Evolutionary conservation across 768 basidiomycete genomes (phyloP).

Genomic region (Mycena olivaceomarginata): DNA sequence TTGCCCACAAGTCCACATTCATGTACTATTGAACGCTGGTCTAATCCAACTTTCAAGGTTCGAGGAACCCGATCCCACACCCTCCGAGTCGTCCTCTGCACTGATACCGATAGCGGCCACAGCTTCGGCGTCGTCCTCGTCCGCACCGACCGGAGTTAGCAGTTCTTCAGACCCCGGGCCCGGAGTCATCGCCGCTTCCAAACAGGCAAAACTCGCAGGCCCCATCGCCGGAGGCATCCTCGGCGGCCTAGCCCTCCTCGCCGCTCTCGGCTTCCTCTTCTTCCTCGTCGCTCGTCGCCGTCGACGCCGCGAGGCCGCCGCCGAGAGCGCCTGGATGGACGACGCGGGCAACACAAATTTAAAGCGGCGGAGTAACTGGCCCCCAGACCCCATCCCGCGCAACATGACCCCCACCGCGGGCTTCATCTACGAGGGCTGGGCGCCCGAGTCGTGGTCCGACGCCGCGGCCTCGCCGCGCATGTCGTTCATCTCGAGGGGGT

Average conservation of each 20-base stretch:
- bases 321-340: neutral
- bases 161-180: neutral
- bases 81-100: neutral
- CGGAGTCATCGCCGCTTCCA: neutral
- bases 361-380: neutral
- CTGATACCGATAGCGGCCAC: neutral
- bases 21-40: neutral
- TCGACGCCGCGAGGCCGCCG: neutral
- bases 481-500: neutral
- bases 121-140: neutral
- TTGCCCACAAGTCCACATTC: neutral
- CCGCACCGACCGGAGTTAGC: neutral
- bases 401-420: neutral
- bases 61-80: neutral
- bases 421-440: neutral
- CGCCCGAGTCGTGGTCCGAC: neutral
- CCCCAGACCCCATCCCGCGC: neutral
- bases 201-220: neutral
- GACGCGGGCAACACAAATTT: too few species aligned
- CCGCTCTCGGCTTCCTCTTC: neutral
- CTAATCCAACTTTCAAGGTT: neutral
- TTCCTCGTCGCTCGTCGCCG: neutral
- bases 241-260: neutral
- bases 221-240: neutral
- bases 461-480: neutral